phyloP scores from a whole-genome alignment of 2,329 filamentous ascomycete genomes.

The Pestalotiopsis sp. region DNA sequence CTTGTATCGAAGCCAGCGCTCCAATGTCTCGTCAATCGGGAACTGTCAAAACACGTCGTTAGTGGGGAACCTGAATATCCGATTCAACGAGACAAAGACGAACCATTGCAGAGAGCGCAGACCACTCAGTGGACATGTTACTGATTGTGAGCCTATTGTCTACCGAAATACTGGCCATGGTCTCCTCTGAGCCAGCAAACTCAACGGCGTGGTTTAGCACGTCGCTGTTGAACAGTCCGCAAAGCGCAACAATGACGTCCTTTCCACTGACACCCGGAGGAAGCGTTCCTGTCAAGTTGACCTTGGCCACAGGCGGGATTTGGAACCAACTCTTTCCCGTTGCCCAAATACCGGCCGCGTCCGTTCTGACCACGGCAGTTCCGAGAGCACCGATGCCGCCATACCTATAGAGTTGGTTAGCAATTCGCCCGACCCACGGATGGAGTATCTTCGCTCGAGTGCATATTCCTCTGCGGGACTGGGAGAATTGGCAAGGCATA shows the following conservation, averaged over 20 bases:
- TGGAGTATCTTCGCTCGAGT: too few relatives aligned
- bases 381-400: slow-evolving; percentile 78
- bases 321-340: slow-evolving; percentile 88
- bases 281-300: slow-evolving; percentile 75
- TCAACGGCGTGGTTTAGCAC: slow-evolving; percentile 92
- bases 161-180: slow-evolving; percentile 44
- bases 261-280: slow-evolving; percentile 86
- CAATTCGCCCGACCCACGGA: too few relatives aligned
- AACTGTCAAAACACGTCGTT: slow-evolving; percentile 46
- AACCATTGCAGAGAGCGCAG: slow-evolving; percentile 51
- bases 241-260: slow-evolving; percentile 89
- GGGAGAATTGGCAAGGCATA: too few relatives aligned
- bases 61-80: slow-evolving; percentile 14
- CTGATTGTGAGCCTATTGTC: slow-evolving; percentile 74
- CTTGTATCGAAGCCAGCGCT: slow-evolving; percentile 75
- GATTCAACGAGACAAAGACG: slow-evolving; percentile 22
- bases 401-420: slow-evolving; percentile 36
- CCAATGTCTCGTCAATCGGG: slow-evolving; percentile 74
- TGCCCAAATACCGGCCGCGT: slow-evolving; percentile 84
- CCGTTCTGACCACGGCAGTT: slow-evolving; percentile 82
- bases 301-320: slow-evolving; percentile 79
- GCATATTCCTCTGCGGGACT: too few relatives aligned
- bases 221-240: slow-evolving; percentile 84
- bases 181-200: slow-evolving; percentile 80
- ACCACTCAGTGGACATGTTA: slow-evolving; percentile 87